Base-by-base conservation (phyloP, 2,329 filamentous ascomycete species). In the Colletotrichum higginsianum region DNA sequence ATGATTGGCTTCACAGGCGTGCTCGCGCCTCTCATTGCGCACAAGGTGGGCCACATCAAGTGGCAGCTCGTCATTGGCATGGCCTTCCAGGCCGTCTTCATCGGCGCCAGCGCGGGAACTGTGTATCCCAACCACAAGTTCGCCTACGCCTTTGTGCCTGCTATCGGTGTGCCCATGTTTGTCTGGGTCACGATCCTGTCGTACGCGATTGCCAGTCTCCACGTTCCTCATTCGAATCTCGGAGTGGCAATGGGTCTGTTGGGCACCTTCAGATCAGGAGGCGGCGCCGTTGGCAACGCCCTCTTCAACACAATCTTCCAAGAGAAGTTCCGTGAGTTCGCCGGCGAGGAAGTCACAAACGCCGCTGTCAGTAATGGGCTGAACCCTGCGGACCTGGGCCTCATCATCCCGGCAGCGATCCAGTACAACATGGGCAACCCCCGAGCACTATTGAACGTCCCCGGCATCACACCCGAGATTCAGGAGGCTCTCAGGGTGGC, bases 281-380 rank as follows among this genome's bases (percentile, higher is more conserved):
- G 80, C 30, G 79, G 78, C 18, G 77, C 79, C 11, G 77, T 82
- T 18, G 80, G 79, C 23, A 81, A 78, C 47, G 79, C 80, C 30
- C 76, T 82, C 62, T 82, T 81, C 75, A 76, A 76, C 18, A 79
- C 79, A 9, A 79, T 82, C 63, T 73, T 73, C 61, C 72, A 73
- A n/a, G 64, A 73, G 23, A 72, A 63, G 11, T 73, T 73, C 57
- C 56, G 53, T 0, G 66, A 79, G 56, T 80, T 74, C 44, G 76
- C 75, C n/a, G 77, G 72, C 3, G 63, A 72, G 5, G 75, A 77
- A 8, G 76, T 83, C 46, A 74, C 75, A 8, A 58, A 52, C 6
- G 78, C 79, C 0, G 81, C 80, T 26, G 42, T 80, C 9, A 56
- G 60, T 6, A 74, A 74, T 4, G 80, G 79, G 2, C 76, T 78